Evolutionary conservation across 768 basidiomycete genomes (phyloP), one percentile per base, ranked within the genome.

Genomic region (Collybia sp.): DNA sequence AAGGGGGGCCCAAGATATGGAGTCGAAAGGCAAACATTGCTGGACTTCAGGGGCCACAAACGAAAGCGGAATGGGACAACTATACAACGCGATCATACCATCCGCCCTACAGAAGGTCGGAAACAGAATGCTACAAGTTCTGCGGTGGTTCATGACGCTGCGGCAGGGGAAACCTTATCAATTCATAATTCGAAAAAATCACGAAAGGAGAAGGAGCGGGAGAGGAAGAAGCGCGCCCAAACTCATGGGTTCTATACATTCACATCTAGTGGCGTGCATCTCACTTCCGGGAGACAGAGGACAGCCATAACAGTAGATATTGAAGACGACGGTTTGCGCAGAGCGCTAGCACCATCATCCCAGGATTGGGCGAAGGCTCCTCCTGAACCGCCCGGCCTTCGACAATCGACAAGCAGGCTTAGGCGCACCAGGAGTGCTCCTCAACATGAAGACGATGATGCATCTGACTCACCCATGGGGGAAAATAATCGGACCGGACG

Each of bases 241-340:
- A 50, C 48, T 53, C 56, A 55, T 18, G 64, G 64, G 35, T 37
- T 69, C 42, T 77, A 60, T 67, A 69, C 52, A 34, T 67, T 77
- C 47, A 51, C 60, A n/a, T 59, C 68, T 3, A 61, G 61, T 12
- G 66, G 63, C 12, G 63, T 62, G 4, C 69, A 61, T 19, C 60
- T 82, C 38, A 53, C 66, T 11, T 63, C 65, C 6, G 71, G 73
- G 12, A 58, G 67, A 47, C 52, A 58, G n/a, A 42, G 58, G 36
- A 47, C 51, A 13, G 53, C 49, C 3, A 55, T 66, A 17, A 71
- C 72, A 1, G 59, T 78, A 15, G 64, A 76, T 45, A 46, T 72
- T 13, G 70, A 76, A 53, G 75, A 76, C 45, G 64, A 69, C 18
- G 67, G 56, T 9, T 72, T 77, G 44, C 63, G 68, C 43, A 58